These are phyloP conservation scores for Fusarium scirpi DNA, from an alignment of 2,329 filamentous ascomycete species.

Conservation along the genomic window DNA sequence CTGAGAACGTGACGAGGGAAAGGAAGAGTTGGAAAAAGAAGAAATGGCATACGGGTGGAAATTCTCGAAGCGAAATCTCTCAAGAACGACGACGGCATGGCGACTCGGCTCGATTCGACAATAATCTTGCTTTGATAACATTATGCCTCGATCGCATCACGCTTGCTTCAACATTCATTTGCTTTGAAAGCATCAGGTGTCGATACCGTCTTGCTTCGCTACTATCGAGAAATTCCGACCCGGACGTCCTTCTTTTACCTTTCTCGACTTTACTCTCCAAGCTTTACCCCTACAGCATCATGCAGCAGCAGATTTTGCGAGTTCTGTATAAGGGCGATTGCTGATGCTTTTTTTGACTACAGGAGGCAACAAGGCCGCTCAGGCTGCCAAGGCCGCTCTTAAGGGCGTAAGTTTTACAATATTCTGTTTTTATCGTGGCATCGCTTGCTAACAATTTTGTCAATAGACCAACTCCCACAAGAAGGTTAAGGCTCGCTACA, in stretches of 20 bases:
- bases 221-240: slow-evolving; percentile 24
- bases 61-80: slow-evolving; percentile 23
- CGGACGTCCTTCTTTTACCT: slow-evolving; percentile 13
- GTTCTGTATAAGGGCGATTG: slow-evolving; percentile 78
- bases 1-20: slow-evolving; percentile 22
- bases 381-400: slow-evolving; percentile 92
- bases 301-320: slow-evolving; percentile 83
- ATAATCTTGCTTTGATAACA: slow-evolving; percentile 18
- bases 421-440: background rate
- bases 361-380: slow-evolving; percentile 74
- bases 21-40: slow-evolving; percentile 4
- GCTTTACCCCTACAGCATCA: slow-evolving; percentile 59
- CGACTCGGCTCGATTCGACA: slow-evolving; percentile 18
- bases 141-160: background rate
- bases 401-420: slow-evolving; percentile 81
- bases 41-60: slow-evolving; percentile 4
- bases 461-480: slow-evolving; percentile 74
- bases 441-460: slow-evolving; percentile 7
- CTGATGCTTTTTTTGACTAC: slow-evolving; percentile 70
- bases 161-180: background rate
- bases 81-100: slow-evolving; percentile 20
- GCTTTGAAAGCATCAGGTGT: background rate
- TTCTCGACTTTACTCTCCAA: slow-evolving; percentile 16
- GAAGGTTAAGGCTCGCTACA: slow-evolving; percentile 90
- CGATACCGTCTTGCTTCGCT: slow-evolving; percentile 13